Evolutionary conservation across 1,284 basidiomycete genomes (phyloP).

Genomic region (Exsudoporus floridanus): DNA sequence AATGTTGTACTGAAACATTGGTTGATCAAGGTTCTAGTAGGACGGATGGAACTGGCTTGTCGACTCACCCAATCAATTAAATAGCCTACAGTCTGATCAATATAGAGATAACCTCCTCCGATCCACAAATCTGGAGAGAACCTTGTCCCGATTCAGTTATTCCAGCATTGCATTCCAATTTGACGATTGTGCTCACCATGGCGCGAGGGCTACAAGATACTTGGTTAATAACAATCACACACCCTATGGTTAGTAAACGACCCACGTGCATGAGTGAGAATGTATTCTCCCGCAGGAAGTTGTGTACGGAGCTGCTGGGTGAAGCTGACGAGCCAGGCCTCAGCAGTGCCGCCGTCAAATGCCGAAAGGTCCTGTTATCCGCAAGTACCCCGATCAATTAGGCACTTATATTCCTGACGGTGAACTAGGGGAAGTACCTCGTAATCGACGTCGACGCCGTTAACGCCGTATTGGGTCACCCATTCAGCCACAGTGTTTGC

Average conservation of each 20-base stretch:
- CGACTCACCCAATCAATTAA: neutral
- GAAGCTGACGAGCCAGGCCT: neutral
- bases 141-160: too few species aligned
- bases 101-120: neutral
- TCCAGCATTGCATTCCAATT: too few species aligned
- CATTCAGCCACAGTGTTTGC: slow-evolving; percentile 49
- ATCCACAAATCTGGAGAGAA: neutral
- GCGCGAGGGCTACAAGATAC: too few species aligned
- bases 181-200: too few species aligned
- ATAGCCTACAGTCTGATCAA: neutral
- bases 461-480: slow-evolving; percentile 49
- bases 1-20: slow-evolving; percentile 43
- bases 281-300: neutral
- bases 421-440: slow-evolving; percentile 40
- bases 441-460: slow-evolving; percentile 59
- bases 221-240: too few species aligned
- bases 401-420: too few species aligned
- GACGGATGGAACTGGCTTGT: too few species aligned
- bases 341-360: slow-evolving; percentile 29
- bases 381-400: too few species aligned
- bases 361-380: neutral
- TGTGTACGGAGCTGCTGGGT: neutral
- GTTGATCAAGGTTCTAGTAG: too few species aligned
- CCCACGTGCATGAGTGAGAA: neutral
- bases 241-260: too few species aligned